phyloP scores from a whole-genome alignment of 73 alveolate genomes.

The Blepharisma stoltei region DNA sequence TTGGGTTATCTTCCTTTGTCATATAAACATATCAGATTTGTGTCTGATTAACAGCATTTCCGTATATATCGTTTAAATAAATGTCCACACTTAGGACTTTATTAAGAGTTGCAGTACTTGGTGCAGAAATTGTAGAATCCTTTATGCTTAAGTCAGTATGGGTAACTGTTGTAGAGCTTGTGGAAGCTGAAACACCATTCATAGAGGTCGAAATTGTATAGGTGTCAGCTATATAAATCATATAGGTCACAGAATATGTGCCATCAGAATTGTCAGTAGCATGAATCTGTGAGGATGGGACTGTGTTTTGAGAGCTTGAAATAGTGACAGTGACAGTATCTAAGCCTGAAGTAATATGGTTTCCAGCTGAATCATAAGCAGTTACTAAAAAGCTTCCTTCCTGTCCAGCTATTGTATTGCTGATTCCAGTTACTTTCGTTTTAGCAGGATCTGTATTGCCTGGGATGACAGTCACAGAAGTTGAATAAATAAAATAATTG shows the following conservation, averaged over 20 bases:
- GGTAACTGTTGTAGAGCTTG: not conserved
- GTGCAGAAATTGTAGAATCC: conserved; percentile 23
- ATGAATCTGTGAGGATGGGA: conserved; percentile 1
- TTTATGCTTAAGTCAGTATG: not conserved
- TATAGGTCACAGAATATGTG: not conserved
- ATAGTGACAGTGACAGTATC: not conserved
- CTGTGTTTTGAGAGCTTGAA: not conserved
- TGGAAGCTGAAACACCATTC: not conserved
- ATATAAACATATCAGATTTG: not conserved
- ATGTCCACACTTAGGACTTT: not conserved
- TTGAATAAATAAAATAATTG: not conserved
- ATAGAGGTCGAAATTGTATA: not conserved
- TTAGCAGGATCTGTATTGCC: conserved; percentile 10
- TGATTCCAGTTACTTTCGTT: not conserved
- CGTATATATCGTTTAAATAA: not conserved
- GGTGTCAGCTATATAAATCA: not conserved
- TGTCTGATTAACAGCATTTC: not conserved
- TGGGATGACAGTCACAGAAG: not conserved
- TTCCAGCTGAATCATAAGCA: conserved; percentile 22
- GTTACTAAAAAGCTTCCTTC: conserved; percentile 13
- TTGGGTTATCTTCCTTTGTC: conserved; percentile 9
- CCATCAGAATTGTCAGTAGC: conserved; percentile 6
- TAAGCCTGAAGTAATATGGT: not conserved
- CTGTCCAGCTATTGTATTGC: not conserved
- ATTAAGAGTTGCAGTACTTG: not conserved